A percentile compares a stretch with the other conserved stretches of the same genome.
Evolutionary conservation across 1,139 yeast species (phyloP).

Genomic region (Geotrichum macrosporum): DNA sequence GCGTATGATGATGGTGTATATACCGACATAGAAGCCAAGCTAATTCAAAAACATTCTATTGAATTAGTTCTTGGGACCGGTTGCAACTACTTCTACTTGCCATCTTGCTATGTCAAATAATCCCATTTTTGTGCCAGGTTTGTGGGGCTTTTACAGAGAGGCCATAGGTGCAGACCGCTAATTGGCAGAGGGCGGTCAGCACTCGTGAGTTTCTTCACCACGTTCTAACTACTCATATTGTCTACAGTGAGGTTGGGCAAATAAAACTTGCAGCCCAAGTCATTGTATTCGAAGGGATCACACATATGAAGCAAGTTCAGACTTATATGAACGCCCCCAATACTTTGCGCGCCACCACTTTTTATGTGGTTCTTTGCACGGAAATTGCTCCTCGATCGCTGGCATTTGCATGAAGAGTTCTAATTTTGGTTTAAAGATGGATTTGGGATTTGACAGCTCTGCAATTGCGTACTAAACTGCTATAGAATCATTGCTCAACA

Average conservation of each 20-base stretch:
- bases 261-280: slow-evolving; percentile 58
- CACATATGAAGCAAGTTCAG: slow-evolving; percentile 64
- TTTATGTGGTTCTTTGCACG: slow-evolving; percentile 94
- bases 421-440: slow-evolving; percentile 90
- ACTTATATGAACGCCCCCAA: slow-evolving; percentile 51
- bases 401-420: slow-evolving; percentile 90
- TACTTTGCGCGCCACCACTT: slow-evolving; percentile 78
- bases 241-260: slow-evolving; percentile 50
- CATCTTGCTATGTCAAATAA: slow-evolving; percentile 84
- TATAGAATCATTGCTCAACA: slow-evolving; percentile 96
- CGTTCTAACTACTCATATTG: slow-evolving; percentile 87
- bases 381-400: slow-evolving; percentile 94
- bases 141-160: slow-evolving; percentile 98
- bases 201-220: slow-evolving; percentile 93
- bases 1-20: slow-evolving; percentile 42
- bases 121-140: slow-evolving; percentile 89
- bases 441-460: slow-evolving; percentile 72
- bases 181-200: slow-evolving; percentile 99
- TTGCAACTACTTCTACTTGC: slow-evolving; percentile 97
- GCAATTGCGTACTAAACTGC: slow-evolving; percentile 88
- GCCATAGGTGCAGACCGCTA: slow-evolving; percentile 84
- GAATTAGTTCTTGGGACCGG: slow-evolving; percentile 76
- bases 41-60: slow-evolving; percentile 23
- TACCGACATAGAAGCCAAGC: slow-evolving; percentile 21
- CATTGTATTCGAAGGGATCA: slow-evolving; percentile 70